phyloP scores from a whole-genome alignment of 257 asterid species.

The Lycium ferocissimum region DNA sequence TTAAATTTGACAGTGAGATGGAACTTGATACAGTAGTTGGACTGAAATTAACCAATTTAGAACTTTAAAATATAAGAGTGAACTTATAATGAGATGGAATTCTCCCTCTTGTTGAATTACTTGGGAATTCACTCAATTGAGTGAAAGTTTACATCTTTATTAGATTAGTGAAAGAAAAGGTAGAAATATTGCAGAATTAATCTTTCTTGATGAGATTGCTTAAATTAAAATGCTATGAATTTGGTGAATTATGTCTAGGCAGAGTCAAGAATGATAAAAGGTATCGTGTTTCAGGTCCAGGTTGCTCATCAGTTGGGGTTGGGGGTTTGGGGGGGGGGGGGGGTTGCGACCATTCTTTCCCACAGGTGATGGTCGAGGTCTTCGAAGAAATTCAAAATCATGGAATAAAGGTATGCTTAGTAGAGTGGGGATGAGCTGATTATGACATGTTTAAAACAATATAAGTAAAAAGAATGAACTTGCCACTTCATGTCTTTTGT shows the following conservation, averaged over 20 bases:
- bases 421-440: neutral
- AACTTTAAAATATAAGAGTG: neutral
- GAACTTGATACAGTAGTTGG: neutral
- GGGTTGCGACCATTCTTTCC: conserved; percentile 96
- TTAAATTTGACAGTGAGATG: neutral
- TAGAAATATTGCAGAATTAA: neutral
- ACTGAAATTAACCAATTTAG: neutral
- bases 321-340: conserved; percentile 64
- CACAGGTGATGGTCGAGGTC: conserved; percentile 81
- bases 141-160: neutral
- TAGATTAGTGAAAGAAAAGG: neutral
- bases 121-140: neutral
- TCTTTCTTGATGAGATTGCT: neutral
- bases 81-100: neutral
- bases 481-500: conserved; percentile 3
- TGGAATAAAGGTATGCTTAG: conserved; percentile 83
- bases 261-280: conserved; percentile 12
- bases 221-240: neutral
- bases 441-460: neutral
- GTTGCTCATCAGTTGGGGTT: conserved; percentile 84
- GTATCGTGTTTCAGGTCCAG: conserved; percentile 66
- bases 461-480: conserved; percentile 17
- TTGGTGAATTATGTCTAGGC: neutral
- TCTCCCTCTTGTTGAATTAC: neutral
- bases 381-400: conserved; percentile 68